Evolutionary conservation across 345 rosid genomes (phyloP), one percentile per base, ranked within the genome.

Genomic region (Hypericum perforatum): DNA sequence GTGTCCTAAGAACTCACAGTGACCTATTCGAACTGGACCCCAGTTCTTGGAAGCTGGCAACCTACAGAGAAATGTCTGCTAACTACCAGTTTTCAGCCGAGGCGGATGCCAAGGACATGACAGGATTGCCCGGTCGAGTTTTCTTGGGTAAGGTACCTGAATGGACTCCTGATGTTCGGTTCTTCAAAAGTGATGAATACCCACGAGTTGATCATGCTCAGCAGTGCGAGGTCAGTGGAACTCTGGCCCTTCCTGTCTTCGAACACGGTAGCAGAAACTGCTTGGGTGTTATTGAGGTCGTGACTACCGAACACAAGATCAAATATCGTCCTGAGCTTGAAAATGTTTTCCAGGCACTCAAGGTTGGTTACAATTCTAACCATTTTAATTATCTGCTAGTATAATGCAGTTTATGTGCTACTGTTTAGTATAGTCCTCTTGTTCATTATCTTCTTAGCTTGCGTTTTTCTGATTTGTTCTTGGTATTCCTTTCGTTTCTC

Each of bases 121-220:
- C 66, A 56, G 98, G 98, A 51, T 45, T 87, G 69, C 96, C 98
- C 39, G 83, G 95, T 29, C 78, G 96, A 37, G 98, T 91, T 51
- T 87, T 78, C 78, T 62, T 87, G 70, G 76, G 75, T 53, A 81
- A 82, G 74, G 76, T 82, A 61, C 96, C 96, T 38, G 98, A 91
- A 72, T 91, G 96, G 95, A 87, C 92, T 46, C 98, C 96, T 29
- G 96, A 91, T 77, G 96, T 85, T 60, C 75, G 86, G 40, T 91
- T 85, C 69, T 87, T 87, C 58, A 78, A 63, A 73, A 82, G 86
- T 9, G 95, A 91, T 8, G 98, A 91, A 63, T 91, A 87, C 70
- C 79, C 69, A 0, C 74, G 96, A 54, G 76, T 87, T n/a, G 61
- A 48, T 49, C 78, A 87, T 46, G 98, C 98, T 43, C 92, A 81